Base-by-base conservation (phyloP, 257 asterid genomes). In the Haberlea rhodopensis region DNA sequence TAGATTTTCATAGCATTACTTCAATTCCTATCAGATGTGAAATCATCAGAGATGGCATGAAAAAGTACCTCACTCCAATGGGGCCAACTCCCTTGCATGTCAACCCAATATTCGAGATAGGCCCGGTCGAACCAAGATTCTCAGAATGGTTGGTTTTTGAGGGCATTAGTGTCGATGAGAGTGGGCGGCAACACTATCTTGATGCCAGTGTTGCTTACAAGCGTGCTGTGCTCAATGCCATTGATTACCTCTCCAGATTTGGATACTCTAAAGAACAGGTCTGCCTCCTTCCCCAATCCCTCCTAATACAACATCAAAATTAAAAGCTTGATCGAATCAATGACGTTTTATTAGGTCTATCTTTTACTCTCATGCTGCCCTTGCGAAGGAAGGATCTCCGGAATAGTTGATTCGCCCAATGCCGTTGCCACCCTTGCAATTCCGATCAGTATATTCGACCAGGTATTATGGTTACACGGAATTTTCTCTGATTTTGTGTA, bases 201-300 rank as follows among this genome's bases (percentile, higher is more conserved):
- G 99, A 94, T 26, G 94, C 96, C 13, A 87, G 85, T 20, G 83
- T 90, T 56, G 96, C 99, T 23, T 94, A 89, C 76, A 94, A 90
- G 86, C 96, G 95, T 18, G 97, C 97, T 11, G 95, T 94, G 69
- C 95, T 90, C 58, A 92, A 89, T 16, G 99, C 96, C 4, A 87
- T 94, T 22, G 96, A 94, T 71, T 94, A 87, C 65, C 79, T 90
- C 27, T 85, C 99, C 20, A 72, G 60, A 75, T 89, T 92, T n/a
- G 97, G 96, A 29, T 94, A 94, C 95, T 74, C 97, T 8, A 89
- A 87, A 72, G 96, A 94, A 74, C 96, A 90, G 89, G 96, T 86
- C n/a, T 23, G 27, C 51, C 6, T 43, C 51, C 51, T 37, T 19
- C 19, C 20, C 20, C 20, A 62, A 60, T 66, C 57, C n/a, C 25